These are phyloP conservation scores for Naematelia encephala DNA, from an alignment of 768 basidiomycete species.

Conservation along the genomic window DNA sequence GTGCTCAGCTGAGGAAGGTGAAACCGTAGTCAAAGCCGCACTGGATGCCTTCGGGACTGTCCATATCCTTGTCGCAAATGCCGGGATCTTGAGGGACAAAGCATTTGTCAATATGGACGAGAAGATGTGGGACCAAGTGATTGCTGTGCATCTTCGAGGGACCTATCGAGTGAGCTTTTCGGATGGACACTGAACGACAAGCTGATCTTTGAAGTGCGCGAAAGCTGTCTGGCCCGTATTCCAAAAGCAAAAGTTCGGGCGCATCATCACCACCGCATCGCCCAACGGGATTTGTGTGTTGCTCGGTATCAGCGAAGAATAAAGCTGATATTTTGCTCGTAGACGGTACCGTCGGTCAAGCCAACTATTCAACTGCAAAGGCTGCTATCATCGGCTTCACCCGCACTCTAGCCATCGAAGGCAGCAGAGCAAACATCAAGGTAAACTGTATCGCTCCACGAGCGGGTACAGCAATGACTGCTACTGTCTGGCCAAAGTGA, in stretches of 20 bases:
- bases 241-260: conserved; percentile 92
- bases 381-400: conserved; percentile 86
- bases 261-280: conserved; percentile 91
- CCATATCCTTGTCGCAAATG: conserved; percentile 86
- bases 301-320: not conserved
- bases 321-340: conserved; percentile 1
- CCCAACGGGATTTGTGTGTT: conserved; percentile 78
- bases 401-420: conserved; percentile 85
- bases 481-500: conserved; percentile 65
- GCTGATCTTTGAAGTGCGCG: conserved; percentile 60
- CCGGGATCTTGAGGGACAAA: conserved; percentile 90
- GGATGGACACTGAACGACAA: not conserved
- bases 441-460: conserved; percentile 83
- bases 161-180: conserved; percentile 71
- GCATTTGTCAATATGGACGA: conserved; percentile 85
- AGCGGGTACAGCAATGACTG: conserved; percentile 88
- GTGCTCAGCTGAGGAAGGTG: conserved; percentile 87
- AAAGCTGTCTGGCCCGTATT: conserved; percentile 97
- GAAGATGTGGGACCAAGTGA: conserved; percentile 89
- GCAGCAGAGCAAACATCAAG: conserved; percentile 82
- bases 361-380: conserved; percentile 92
- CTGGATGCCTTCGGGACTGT: conserved; percentile 81
- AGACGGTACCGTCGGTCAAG: conserved; percentile 92
- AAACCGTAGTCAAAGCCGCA: conserved; percentile 79
- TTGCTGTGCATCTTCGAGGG: conserved; percentile 80